phyloP scores from a whole-genome alignment of 176 grass and related monocot species.

The Avena insularis region DNA sequence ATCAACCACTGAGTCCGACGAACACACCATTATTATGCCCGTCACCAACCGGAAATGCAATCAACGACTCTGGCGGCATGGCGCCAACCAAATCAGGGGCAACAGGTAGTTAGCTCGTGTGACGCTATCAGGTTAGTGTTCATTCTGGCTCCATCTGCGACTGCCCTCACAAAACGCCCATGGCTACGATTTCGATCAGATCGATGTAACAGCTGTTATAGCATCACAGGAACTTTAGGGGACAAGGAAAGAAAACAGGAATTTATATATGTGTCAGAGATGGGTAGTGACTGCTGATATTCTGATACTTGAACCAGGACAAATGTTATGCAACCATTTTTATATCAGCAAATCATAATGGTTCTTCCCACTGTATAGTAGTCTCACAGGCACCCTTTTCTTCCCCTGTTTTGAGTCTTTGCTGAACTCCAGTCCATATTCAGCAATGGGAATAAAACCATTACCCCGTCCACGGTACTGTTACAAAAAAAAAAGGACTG shows the following conservation, averaged over 20 bases:
- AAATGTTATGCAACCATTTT: constrained; percentile 18
- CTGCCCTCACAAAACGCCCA: neutral
- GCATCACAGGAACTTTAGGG: neutral
- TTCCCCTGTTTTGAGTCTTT: constrained; percentile 67
- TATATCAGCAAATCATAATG: constrained; percentile 91
- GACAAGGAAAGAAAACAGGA: neutral
- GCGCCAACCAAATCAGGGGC: constrained; percentile 16
- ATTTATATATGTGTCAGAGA: neutral
- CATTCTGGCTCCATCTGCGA: neutral
- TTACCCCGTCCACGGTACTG: constrained; percentile 72
- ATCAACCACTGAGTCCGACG: constrained; percentile 13
- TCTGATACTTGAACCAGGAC: neutral
- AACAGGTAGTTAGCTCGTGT: neutral
- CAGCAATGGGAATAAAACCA: constrained; percentile 90
- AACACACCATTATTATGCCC: constrained; percentile 42
- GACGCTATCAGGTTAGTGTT: neutral
- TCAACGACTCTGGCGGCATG: constrained; percentile 28
- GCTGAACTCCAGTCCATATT: constrained; percentile 82
- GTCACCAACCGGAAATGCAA: constrained; percentile 45
- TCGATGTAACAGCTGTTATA: neutral
- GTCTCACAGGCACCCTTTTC: constrained; percentile 73
- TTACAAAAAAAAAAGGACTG: constrained; percentile 38
- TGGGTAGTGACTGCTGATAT: neutral
- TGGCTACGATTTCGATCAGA: neutral
- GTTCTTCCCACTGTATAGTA: constrained; percentile 81